Conservation (phyloP, 2,329 filamentous ascomycete genomes). For the Mariannaea sp. region DNA sequence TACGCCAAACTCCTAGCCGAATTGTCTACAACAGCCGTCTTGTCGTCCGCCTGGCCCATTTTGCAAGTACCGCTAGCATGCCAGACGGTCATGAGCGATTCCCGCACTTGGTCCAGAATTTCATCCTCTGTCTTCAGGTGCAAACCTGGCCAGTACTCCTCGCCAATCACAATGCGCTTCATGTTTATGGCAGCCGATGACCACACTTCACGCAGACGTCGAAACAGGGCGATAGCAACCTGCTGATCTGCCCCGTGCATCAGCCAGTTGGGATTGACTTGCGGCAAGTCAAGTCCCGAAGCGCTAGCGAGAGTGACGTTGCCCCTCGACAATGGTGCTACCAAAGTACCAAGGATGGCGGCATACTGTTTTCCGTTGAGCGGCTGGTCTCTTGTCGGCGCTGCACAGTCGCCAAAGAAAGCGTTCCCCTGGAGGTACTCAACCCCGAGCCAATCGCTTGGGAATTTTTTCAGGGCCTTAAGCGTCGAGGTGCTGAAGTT, state of each 20-base stretch:
- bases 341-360: constrained; percentile 38
- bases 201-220: constrained; percentile 13
- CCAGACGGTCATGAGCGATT: constrained; percentile 31
- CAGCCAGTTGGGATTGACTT: constrained; percentile 54
- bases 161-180: constrained; percentile 33
- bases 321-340: constrained; percentile 50
- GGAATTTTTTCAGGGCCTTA: constrained; percentile 30
- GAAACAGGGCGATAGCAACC: constrained; percentile 47
- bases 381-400: constrained; percentile 14
- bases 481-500: constrained; percentile 27
- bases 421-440: constrained; percentile 34
- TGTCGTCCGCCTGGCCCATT: constrained; percentile 27
- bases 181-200: constrained; percentile 36
- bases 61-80: constrained; percentile 32
- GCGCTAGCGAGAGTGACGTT: constrained; percentile 47
- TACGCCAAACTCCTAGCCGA: constrained; percentile 28
- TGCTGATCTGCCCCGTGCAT: constrained; percentile 49
- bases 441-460: constrained; percentile 44
- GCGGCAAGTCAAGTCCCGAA: constrained; percentile 44
- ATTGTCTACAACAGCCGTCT: constrained; percentile 26
- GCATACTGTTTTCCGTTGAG: constrained; percentile 31
- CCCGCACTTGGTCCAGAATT: constrained; percentile 44
- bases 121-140: constrained; percentile 48
- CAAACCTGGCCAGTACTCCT: constrained; percentile 45
- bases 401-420: background rate